Evolutionary conservation across 2,329 filamentous ascomycete species (phyloP).

Genomic region (Diaporthe nobilis): DNA sequence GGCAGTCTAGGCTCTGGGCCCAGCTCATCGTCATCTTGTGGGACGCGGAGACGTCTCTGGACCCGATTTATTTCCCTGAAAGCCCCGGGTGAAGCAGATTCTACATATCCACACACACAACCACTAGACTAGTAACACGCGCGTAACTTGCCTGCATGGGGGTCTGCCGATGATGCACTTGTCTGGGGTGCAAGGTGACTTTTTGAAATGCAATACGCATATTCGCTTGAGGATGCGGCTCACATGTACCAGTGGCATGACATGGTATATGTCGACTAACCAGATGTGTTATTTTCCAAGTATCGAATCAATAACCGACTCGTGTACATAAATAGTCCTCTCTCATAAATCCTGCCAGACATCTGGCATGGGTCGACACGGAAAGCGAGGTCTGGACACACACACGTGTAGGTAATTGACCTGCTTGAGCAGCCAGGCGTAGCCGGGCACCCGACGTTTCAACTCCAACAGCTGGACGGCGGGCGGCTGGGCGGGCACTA

Average conservation of each 20-base stretch:
- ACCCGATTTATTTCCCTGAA: slow-evolving; percentile 12
- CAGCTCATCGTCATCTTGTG: slow-evolving; percentile 30
- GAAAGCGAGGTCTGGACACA: too few relatives aligned
- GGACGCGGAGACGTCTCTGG: slow-evolving; percentile 18
- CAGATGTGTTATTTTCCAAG: background rate
- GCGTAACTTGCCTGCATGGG: background rate
- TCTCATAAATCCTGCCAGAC: background rate
- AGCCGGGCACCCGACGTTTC: slow-evolving; percentile 16
- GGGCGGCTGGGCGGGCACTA: background rate
- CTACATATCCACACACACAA: slow-evolving; percentile 6
- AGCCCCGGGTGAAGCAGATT: slow-evolving; percentile 11
- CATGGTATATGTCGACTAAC: background rate
- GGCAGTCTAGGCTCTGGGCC: slow-evolving; percentile 15
- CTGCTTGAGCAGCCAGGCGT: background rate
- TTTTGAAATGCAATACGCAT: background rate
- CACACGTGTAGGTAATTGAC: background rate
- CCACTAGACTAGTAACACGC: background rate
- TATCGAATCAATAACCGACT: background rate
- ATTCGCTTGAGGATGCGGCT: background rate
- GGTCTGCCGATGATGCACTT: background rate
- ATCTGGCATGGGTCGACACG: background rate
- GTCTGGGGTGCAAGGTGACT: background rate
- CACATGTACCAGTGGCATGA: background rate
- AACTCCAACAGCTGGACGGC: background rate
- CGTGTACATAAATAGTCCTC: slow-evolving; percentile 18